Evolutionary conservation across 1,139 yeast species (phyloP).

Genomic region (Pneumocystis sp.): DNA sequence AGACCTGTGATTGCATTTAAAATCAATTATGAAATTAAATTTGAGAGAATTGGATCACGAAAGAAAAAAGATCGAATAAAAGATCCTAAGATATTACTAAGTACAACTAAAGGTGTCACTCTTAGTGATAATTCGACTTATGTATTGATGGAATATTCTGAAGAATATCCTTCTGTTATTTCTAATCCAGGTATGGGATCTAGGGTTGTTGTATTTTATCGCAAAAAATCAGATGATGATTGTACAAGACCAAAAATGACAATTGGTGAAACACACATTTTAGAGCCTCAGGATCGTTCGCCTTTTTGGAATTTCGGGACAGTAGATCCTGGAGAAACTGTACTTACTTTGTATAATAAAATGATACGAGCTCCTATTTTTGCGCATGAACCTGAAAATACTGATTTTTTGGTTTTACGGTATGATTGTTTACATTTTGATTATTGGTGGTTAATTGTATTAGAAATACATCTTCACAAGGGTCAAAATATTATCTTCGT

Average conservation of each 20-base stretch:
- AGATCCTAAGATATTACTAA: slow-evolving; percentile 42
- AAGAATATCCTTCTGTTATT: slow-evolving; percentile 69
- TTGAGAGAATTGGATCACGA: slow-evolving; percentile 61
- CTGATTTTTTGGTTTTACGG: slow-evolving; percentile 56
- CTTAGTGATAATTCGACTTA: slow-evolving; percentile 69
- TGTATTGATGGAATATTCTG: slow-evolving; percentile 75
- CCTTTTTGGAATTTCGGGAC: slow-evolving; percentile 98
- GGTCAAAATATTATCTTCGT: slow-evolving; percentile 47
- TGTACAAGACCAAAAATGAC: slow-evolving; percentile 73
- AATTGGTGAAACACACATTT: slow-evolving; percentile 87
- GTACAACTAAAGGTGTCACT: slow-evolving; percentile 60
- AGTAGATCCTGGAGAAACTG: slow-evolving; percentile 87
- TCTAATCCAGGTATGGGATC: slow-evolving; percentile 95
- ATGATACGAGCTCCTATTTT: slow-evolving; percentile 88
- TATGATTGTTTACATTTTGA: slow-evolving; percentile 38
- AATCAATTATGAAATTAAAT: slow-evolving; percentile 63
- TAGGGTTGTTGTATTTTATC: slow-evolving; percentile 78
- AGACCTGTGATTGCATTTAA: slow-evolving; percentile 61
- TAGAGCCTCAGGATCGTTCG: slow-evolving; percentile 87
- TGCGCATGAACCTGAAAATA: slow-evolving; percentile 59
- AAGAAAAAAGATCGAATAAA: slow-evolving; percentile 83
- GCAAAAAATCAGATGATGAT: slow-evolving; percentile 73
- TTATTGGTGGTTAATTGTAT: slow-evolving; percentile 27
- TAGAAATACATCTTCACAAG: slow-evolving; percentile 27
- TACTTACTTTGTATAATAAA: slow-evolving; percentile 83